These are phyloP conservation scores for Seiridium unicorne DNA, from an alignment of 2,329 filamentous ascomycete genomes.

Conservation along the genomic window DNA sequence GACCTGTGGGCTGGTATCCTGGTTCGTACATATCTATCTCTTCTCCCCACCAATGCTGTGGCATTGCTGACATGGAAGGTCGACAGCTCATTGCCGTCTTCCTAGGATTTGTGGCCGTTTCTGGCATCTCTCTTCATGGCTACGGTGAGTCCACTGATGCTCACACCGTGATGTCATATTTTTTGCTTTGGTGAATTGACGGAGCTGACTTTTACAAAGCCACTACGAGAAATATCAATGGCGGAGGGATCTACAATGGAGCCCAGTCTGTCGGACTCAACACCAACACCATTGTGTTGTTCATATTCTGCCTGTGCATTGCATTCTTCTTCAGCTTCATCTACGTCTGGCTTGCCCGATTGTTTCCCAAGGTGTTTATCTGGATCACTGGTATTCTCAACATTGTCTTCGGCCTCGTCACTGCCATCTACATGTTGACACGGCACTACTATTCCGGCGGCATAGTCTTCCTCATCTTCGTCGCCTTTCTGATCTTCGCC, in stretches of 20 bases:
- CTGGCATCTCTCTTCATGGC: constrained; percentile 70
- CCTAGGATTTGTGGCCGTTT: constrained; percentile 73
- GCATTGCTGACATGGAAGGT: neutral
- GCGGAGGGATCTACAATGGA: constrained; percentile 71
- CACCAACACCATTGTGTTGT: constrained; percentile 83
- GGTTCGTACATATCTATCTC: constrained; percentile 38
- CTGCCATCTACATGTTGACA: constrained; percentile 81
- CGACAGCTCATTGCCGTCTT: constrained; percentile 66
- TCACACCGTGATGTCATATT: neutral
- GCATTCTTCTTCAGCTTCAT: constrained; percentile 72
- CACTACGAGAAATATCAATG: constrained; percentile 58
- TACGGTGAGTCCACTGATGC: constrained; percentile 50
- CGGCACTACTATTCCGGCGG: constrained; percentile 77
- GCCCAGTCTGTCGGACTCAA: constrained; percentile 66
- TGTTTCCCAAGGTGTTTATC: constrained; percentile 86
- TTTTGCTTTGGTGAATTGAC: too few species aligned
- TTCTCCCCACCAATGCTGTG: neutral
- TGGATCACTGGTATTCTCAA: constrained; percentile 91
- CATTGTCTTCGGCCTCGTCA: constrained; percentile 79
- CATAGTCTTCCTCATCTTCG: constrained; percentile 83
- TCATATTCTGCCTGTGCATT: constrained; percentile 72
- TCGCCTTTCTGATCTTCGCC: constrained; percentile 75
- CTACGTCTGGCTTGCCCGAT: constrained; percentile 74
- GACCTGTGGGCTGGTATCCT: constrained; percentile 87
- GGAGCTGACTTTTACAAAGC: constrained; percentile 20